These are phyloP conservation scores for Aplosporella prunicola DNA, from an alignment of 2,329 filamentous ascomycete genomes.

Conservation along the genomic window DNA sequence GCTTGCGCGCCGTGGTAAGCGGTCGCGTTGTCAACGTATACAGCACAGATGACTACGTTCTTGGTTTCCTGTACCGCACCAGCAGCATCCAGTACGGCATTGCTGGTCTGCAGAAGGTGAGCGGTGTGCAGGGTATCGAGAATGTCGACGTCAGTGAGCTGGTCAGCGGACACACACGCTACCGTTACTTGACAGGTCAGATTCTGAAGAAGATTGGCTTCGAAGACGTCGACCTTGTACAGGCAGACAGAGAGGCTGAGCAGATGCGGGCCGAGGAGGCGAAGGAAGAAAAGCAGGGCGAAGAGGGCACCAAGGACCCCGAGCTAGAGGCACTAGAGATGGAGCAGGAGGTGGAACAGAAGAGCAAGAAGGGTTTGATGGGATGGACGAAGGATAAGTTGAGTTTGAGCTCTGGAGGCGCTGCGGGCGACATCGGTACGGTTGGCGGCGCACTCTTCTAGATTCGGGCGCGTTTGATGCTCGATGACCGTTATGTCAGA, in stretches of 20 bases:
- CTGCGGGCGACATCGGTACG: too few relatives aligned
- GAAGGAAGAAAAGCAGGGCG: slow-evolving; percentile 36
- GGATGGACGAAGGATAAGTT: slow-evolving; percentile 9
- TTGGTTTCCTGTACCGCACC: slow-evolving; percentile 79
- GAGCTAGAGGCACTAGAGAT: slow-evolving; percentile 6
- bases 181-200: slow-evolving; percentile 41
- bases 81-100: slow-evolving; percentile 75
- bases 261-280: slow-evolving; percentile 28
- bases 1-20: slow-evolving; percentile 66
- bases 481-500: too few relatives aligned
- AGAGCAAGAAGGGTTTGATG: slow-evolving; percentile 3
- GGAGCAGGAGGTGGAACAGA: slow-evolving; percentile 7
- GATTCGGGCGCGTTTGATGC: too few relatives aligned
- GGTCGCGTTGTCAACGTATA: slow-evolving; percentile 83
- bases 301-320: slow-evolving; percentile 21
- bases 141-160: slow-evolving; percentile 47
- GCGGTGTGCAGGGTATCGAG: slow-evolving; percentile 57
- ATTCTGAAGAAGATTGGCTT: slow-evolving; percentile 45
- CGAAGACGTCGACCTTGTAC: slow-evolving; percentile 41
- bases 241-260: slow-evolving; percentile 37
- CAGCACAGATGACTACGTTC: slow-evolving; percentile 76
- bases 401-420: neutral
- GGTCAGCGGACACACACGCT: slow-evolving; percentile 42
- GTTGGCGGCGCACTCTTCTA: too few relatives aligned
- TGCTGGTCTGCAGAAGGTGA: slow-evolving; percentile 68